Conservation (phyloP, 202 grass and related monocot genomes). For the Schoenoplectus triqueter region DNA sequence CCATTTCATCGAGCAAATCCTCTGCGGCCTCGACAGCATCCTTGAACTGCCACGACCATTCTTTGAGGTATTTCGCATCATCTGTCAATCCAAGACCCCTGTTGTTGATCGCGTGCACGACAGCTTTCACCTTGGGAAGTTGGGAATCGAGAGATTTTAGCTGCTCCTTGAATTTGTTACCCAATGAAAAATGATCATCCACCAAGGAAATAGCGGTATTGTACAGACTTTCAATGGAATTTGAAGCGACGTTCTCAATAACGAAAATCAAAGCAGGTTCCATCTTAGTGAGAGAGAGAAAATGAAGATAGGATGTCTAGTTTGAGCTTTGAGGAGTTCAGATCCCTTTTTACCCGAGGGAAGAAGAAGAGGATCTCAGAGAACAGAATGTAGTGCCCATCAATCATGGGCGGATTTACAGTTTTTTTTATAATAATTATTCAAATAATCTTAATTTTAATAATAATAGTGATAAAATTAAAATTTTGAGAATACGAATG, state of each 20-base stretch:
- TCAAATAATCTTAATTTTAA: no score
- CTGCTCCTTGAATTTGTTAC: conserved; percentile 7
- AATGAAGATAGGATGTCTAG: not conserved
- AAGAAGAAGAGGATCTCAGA: no score
- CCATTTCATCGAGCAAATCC: conserved; percentile 40
- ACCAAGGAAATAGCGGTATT: not conserved
- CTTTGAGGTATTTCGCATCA: not conserved
- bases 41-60: conserved; percentile 40
- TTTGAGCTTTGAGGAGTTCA: no score
- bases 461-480: no score
- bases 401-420: no score
- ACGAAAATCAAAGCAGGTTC: not conserved
- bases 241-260: not conserved
- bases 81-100: conserved; percentile 11
- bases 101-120: conserved; percentile 8
- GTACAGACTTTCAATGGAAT: not conserved
- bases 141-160: not conserved
- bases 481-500: no score
- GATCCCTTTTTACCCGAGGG: no score
- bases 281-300: conserved; percentile 6
- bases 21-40: conserved; percentile 42
- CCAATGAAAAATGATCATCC: not conserved
- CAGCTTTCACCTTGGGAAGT: conserved; percentile 36
- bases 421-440: no score
- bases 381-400: no score